phyloP scores from a whole-genome alignment of 2,329 filamentous ascomycete species.

The Aspergillus fructus region DNA sequence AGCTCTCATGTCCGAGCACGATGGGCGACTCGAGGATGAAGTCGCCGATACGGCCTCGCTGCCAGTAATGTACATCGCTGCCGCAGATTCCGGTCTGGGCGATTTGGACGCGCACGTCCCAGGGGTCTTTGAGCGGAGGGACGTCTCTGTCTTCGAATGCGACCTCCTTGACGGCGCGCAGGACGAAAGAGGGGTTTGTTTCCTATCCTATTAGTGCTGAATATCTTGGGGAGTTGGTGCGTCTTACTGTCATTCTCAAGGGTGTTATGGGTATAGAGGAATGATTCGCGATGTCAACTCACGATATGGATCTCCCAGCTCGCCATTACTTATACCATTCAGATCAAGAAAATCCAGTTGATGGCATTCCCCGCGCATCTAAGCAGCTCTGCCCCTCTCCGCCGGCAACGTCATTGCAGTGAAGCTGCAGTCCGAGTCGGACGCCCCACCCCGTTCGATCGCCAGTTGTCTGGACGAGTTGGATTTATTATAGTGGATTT shows the following conservation, averaged over 20 bases:
- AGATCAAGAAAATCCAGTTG: background rate
- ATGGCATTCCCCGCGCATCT: background rate
- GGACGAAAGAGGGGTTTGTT: background rate
- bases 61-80: conserved; percentile 46
- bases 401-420: too few relatives aligned
- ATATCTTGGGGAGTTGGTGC: too few relatives aligned
- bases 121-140: background rate
- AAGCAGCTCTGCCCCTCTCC: background rate
- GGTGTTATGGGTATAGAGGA: too few relatives aligned
- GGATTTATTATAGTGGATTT: too few relatives aligned
- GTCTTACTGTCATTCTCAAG: too few relatives aligned
- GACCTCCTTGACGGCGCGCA: background rate
- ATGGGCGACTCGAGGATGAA: conserved; percentile 11
- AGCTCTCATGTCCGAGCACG: conserved; percentile 32
- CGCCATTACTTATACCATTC: too few relatives aligned
- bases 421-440: background rate
- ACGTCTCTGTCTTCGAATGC: background rate
- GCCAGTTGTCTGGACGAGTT: too few relatives aligned
- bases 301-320: too few relatives aligned
- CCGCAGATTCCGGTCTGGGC: conserved; percentile 51
- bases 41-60: conserved; percentile 45
- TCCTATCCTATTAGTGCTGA: too few relatives aligned
- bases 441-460: background rate
- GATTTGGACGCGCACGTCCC: conserved; percentile 47
- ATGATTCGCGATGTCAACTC: too few relatives aligned